These are phyloP conservation scores for Sordariomycetes sp. DNA, from an alignment of 2,329 filamentous ascomycete species.

Conservation along the genomic window DNA sequence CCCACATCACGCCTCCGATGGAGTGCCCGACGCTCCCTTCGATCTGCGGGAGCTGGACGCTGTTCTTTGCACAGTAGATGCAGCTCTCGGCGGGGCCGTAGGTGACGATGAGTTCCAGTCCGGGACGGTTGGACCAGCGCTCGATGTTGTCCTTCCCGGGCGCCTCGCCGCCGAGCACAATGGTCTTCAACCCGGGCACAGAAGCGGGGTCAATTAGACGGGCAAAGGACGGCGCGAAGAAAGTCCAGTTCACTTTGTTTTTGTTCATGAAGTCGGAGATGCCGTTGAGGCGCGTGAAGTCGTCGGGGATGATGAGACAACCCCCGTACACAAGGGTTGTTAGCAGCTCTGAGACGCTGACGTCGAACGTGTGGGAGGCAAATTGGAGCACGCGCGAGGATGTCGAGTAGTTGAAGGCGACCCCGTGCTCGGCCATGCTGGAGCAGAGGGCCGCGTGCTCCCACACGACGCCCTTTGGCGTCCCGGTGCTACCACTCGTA, in stretches of 20 bases:
- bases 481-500: slow-evolving; percentile 54
- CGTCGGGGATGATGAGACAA: slow-evolving; percentile 14
- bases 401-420: slow-evolving; percentile 27
- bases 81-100: slow-evolving; percentile 47
- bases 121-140: slow-evolving; percentile 32
- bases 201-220: slow-evolving; percentile 5
- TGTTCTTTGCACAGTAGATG: slow-evolving; percentile 38
- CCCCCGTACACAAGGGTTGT: slow-evolving; percentile 39
- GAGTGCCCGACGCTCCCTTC: background rate
- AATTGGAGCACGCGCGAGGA: slow-evolving; percentile 34
- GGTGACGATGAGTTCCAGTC: slow-evolving; percentile 32
- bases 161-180: slow-evolving; percentile 39
- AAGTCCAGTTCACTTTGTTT: slow-evolving; percentile 4
- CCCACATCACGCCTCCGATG: slow-evolving; percentile 11
- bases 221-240: slow-evolving; percentile 9
- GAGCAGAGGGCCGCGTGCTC: slow-evolving; percentile 35
- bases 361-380: slow-evolving; percentile 43
- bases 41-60: slow-evolving; percentile 4
- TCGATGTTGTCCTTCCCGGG: slow-evolving; percentile 34
- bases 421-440: slow-evolving; percentile 28
- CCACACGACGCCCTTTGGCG: slow-evolving; percentile 51
- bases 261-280: slow-evolving; percentile 8
- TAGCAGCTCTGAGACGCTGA: slow-evolving; percentile 42
- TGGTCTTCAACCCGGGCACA: slow-evolving; percentile 15
- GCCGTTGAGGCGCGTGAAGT: slow-evolving; percentile 10